Base-by-base conservation (phyloP, 495 filamentous ascomycete genomes). In the Zalerion maritima region DNA sequence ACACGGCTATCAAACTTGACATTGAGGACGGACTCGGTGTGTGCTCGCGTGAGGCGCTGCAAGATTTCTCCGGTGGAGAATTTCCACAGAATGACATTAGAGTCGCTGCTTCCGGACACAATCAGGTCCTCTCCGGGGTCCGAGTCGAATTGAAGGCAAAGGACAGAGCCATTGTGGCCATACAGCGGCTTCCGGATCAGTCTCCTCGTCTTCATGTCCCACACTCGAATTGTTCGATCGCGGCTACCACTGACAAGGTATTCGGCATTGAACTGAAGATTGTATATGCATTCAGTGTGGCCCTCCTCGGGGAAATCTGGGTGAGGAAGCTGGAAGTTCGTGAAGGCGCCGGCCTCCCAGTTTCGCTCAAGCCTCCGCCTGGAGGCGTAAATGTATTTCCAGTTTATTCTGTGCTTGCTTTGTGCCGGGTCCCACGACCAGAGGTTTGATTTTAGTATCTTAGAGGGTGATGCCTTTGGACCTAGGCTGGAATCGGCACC, bases 81-180 rank as follows among this genome's bases (percentile, higher is more conserved):
- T 29, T 58, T 72, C 89, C 89, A 99, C 2, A 96, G 50, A 28
- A 94, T 85, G 31, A 99, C 72, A 36, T 75, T 71, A 11, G 72
- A 76, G 49, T 99, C 89, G 29, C 85, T 93, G 38, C 87, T 92
- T 6, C 87, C 91, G 4, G 83, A 91, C 12, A 96, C 75, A 32
- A 99, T 77, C 20, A 99, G 58, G 44, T 96, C 87, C 45, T 96
- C 79, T 11, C 79, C 72, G 1, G 81, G 78, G 23, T 75, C 70
- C n/a, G 86, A 80, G 46, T 99, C 91, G 45, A 94, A 99, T 46
- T 99, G 89, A 13, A 99, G 64, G 47, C 91, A 96, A 8, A 96
- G 62, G 3, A 99, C 89, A 16, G 85, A 94, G 13, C 82, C 86
- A 4, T 44, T 48, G 49, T 99, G 89, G 6, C 80, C 85, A 10